These are phyloP conservation scores for Neofusicoccum parvum DNA, from an alignment of 2,329 filamentous ascomycete species.

Conservation along the genomic window DNA sequence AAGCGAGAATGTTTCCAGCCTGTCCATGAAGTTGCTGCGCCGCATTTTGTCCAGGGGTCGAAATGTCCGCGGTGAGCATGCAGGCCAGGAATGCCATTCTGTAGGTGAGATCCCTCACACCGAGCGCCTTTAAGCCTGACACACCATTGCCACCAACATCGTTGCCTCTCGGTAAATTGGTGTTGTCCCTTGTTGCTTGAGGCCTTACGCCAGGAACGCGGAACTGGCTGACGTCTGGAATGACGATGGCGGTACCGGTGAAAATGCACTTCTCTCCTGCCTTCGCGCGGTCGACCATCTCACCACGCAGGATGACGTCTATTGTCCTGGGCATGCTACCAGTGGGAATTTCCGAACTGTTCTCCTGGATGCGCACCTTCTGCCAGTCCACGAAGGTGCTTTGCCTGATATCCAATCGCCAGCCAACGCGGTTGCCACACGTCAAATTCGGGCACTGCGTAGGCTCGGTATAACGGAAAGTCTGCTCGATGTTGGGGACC, in stretches of 20 bases:
- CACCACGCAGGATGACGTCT: constrained; percentile 92
- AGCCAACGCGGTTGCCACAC: constrained; percentile 88
- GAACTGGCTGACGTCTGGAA: constrained; percentile 94
- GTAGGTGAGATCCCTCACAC: constrained; percentile 93
- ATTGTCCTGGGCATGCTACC: constrained; percentile 98
- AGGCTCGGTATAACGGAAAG: constrained; percentile 95
- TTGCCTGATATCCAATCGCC: constrained; percentile 94
- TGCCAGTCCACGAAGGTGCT: constrained; percentile 99
- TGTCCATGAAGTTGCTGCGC: constrained; percentile 71
- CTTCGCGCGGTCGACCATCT: constrained; percentile 96
- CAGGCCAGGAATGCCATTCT: constrained; percentile 94
- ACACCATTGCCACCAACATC: constrained; percentile 86
- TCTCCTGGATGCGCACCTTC: constrained; percentile 96
- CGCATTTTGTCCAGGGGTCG: constrained; percentile 73
- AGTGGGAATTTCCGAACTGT: constrained; percentile 96
- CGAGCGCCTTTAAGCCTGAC: constrained; percentile 84
- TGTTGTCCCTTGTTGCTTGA: constrained; percentile 81
- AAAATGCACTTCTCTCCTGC: constrained; percentile 98
- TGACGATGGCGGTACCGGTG: constrained; percentile 92
- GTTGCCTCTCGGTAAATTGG: constrained; percentile 69
- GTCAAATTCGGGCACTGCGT: constrained; percentile 88
- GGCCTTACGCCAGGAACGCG: constrained; percentile 83
- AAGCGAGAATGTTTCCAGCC: constrained; percentile 80
- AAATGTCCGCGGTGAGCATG: constrained; percentile 90
- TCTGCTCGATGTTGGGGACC: constrained; percentile 91